Evolutionary conservation across 768 basidiomycete genomes (phyloP).

Genomic region (Trametes elegans): DNA sequence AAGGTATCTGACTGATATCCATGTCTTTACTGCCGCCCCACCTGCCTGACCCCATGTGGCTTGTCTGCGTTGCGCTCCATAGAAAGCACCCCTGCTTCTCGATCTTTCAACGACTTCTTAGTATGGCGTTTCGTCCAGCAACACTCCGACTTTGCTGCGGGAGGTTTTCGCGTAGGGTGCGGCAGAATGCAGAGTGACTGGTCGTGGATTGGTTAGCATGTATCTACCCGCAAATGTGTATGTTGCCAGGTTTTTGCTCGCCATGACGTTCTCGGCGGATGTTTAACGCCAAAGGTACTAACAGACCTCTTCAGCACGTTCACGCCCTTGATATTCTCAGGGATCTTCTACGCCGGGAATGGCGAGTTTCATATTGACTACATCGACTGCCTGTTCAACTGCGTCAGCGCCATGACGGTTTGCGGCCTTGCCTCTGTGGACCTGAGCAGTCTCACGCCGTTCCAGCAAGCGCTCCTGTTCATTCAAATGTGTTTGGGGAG

Average conservation of each 20-base stretch:
- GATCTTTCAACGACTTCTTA: too few species aligned
- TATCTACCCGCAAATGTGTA: not conserved
- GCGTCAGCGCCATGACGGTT: slow-evolving; percentile 74
- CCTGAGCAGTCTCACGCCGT: slow-evolving; percentile 62
- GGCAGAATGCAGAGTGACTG: too few species aligned
- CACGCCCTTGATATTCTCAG: slow-evolving; percentile 76
- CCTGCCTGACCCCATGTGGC: too few species aligned
- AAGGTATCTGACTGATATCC: too few species aligned
- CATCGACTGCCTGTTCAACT: slow-evolving; percentile 76
- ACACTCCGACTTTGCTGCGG: too few species aligned
- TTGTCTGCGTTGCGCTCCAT: too few species aligned
- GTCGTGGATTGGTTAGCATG: too few species aligned
- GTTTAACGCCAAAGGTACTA: not conserved
- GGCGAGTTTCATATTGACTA: slow-evolving; percentile 68
- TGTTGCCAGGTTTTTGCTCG: not conserved
- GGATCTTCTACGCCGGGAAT: slow-evolving; percentile 82
- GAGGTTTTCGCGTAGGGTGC: too few species aligned
- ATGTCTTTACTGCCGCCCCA: too few species aligned
- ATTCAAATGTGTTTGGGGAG: slow-evolving; percentile 77
- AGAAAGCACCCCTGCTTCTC: too few species aligned
- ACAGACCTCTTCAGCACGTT: slow-evolving; percentile 49
- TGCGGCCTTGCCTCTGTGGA: slow-evolving; percentile 75
- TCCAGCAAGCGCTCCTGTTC: slow-evolving; percentile 71
- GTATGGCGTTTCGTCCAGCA: too few species aligned
- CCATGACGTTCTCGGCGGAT: not conserved